Evolutionary conservation across 1,284 basidiomycete genomes (phyloP).

Genomic region (Wallemia mellicola): DNA sequence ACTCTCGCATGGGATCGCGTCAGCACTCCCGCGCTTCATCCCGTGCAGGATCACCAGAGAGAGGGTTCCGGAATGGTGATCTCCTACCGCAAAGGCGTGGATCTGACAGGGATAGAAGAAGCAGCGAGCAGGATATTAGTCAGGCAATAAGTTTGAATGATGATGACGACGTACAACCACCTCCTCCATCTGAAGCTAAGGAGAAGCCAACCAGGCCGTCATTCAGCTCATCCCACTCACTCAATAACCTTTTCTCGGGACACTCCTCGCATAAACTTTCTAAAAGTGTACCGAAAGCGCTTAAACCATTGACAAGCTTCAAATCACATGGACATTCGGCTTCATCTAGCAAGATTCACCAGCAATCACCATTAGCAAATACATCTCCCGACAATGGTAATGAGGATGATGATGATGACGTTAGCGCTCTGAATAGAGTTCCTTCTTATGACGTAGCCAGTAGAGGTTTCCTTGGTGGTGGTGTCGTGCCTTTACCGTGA

Average conservation of each 20-base stretch:
- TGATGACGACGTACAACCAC: neutral
- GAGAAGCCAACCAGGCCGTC: neutral
- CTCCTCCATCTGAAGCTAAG: neutral
- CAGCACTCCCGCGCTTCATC: neutral
- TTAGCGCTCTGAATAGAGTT: conserved; percentile 22
- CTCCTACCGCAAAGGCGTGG: neutral
- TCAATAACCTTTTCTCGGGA: neutral
- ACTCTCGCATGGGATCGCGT: conserved; percentile 5
- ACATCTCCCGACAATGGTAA: neutral
- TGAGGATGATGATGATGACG: neutral
- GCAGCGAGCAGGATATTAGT: neutral
- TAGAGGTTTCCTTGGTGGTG: conserved; percentile 49
- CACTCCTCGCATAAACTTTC: neutral
- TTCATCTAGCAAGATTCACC: neutral
- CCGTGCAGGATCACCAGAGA: neutral
- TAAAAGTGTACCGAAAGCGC: conserved; percentile 8
- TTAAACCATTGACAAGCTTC: conserved; percentile 9
- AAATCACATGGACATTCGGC: conserved; percentile 2
- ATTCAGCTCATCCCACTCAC: neutral
- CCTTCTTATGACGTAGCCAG: conserved; percentile 48
- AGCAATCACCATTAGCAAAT: neutral
- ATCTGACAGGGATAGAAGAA: neutral
- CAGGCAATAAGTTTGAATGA: neutral
- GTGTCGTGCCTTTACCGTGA: conserved; percentile 36
- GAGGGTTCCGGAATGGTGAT: neutral